Percentiles rank a stretch among this genome's conserved stretches.
phyloP scores from a whole-genome alignment of 1,284 basidiomycete genomes.

The Ganoderma leucocontextum region DNA sequence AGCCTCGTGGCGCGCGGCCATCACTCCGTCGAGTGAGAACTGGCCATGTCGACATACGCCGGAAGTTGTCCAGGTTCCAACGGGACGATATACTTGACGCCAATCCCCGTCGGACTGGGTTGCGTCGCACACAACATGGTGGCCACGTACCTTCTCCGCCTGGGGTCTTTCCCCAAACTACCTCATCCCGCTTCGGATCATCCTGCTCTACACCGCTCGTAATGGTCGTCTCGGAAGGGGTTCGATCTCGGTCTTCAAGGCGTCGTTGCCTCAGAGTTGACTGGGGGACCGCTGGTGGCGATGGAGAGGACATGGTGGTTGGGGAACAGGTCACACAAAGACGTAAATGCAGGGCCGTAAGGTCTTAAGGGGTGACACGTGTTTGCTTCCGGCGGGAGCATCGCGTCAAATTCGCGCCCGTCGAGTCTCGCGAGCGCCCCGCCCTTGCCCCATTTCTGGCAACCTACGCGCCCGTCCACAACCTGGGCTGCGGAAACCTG shows the following conservation, averaged over 20 bases:
- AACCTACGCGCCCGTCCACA: constrained; percentile 6
- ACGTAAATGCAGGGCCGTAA: constrained; percentile 23
- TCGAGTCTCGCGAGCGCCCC: background rate
- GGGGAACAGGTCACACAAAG: constrained; percentile 16
- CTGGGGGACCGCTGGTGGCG: constrained; percentile 22
- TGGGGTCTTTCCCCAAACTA: constrained; percentile 90
- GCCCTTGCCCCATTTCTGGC: constrained; percentile 1
- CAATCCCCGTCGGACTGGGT: background rate
- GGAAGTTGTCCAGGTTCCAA: background rate
- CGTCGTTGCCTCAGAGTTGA: constrained; percentile 34
- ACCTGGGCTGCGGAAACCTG: too few relatives aligned
- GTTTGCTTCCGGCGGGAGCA: constrained; percentile 7
- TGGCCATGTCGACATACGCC: background rate
- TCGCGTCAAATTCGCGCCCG: constrained; percentile 13
- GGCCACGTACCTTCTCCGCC: constrained; percentile 74
- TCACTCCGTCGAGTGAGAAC: background rate
- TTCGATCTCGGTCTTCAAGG: constrained; percentile 20
- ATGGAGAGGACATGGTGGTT: constrained; percentile 24
- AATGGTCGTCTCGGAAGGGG: constrained; percentile 21
- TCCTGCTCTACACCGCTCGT: constrained; percentile 23
- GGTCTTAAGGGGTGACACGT: constrained; percentile 13
- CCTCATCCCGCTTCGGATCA: constrained; percentile 54
- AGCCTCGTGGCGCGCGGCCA: background rate
- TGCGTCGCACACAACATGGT: background rate
- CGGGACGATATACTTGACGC: background rate